Conservation (phyloP, 2,329 filamentous ascomycete species). For the Leptographium radiaticola region DNA sequence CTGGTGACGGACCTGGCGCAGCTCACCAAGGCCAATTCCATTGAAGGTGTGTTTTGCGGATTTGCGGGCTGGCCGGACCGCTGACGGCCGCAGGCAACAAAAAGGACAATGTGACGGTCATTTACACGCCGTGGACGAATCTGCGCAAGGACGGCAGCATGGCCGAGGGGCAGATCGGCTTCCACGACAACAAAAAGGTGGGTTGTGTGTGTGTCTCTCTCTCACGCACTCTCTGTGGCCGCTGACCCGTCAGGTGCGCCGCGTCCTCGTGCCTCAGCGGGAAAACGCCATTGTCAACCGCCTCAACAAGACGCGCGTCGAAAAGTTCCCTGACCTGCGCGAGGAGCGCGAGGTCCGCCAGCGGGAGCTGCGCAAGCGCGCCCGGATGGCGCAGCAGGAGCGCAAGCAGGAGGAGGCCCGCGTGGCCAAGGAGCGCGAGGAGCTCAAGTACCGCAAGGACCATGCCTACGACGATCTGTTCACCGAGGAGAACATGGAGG, state of each 20-base stretch:
- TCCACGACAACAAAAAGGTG: conserved; percentile 71
- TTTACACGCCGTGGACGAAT: conserved; percentile 95
- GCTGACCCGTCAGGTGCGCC: conserved; percentile 47
- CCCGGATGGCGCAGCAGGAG: conserved; percentile 48
- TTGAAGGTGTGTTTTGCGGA: conserved; percentile 52
- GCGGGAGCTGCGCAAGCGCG: conserved; percentile 57
- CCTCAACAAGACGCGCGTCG: conserved; percentile 91
- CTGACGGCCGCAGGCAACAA: conserved; percentile 60
- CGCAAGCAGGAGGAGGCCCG: conserved; percentile 67
- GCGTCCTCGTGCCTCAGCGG: conserved; percentile 63
- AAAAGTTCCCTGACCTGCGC: conserved; percentile 72
- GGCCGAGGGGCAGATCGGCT: conserved; percentile 88
- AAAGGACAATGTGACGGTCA: conserved; percentile 91
- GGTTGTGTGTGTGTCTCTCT: not conserved
- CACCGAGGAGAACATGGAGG: conserved; percentile 65
- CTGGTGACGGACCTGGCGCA: conserved; percentile 86
- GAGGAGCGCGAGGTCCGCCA: conserved; percentile 70
- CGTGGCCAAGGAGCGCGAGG: conserved; percentile 66
- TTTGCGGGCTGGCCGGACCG: not conserved
- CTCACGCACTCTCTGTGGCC: no score
- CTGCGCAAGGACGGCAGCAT: conserved; percentile 91
- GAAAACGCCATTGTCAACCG: conserved; percentile 91
- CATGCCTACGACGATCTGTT: conserved; percentile 94
- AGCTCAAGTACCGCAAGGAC: conserved; percentile 91
- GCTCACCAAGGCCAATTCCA: conserved; percentile 96